These are phyloP conservation scores for Trebouxia sp. DNA, from an alignment of 139 green algal genomes.

Conservation along the genomic window DNA sequence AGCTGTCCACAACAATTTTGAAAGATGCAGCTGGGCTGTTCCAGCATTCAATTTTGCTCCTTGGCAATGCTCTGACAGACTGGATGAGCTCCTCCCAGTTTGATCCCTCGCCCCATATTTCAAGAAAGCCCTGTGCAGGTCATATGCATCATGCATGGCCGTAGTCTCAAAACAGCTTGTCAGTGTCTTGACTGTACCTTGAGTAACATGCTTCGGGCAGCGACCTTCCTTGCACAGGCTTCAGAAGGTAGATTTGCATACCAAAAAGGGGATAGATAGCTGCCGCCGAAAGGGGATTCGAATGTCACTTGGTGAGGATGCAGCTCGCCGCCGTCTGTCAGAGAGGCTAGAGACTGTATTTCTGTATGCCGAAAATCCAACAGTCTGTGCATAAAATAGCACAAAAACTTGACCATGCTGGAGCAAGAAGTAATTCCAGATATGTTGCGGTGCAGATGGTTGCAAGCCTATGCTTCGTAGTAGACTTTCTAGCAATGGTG, in stretches of 20 bases:
- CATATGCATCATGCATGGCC: background rate
- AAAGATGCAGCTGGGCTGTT: constrained; percentile 46
- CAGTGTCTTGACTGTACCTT: background rate
- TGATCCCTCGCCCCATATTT: constrained; percentile 83
- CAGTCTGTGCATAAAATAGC: constrained; percentile 25
- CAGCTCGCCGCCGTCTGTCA: background rate
- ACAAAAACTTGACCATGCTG: too few relatives aligned
- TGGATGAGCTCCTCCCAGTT: constrained; percentile 54
- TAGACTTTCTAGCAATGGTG: too few relatives aligned
- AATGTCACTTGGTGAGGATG: background rate
- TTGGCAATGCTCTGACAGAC: constrained; percentile 30
- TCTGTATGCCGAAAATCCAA: constrained; percentile 24
- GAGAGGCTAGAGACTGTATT: background rate
- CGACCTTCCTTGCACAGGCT: background rate
- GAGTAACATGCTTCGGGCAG: background rate
- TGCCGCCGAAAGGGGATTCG: background rate
- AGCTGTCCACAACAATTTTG: constrained; percentile 63
- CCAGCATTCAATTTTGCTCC: constrained; percentile 45
- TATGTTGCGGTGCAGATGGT: too few relatives aligned
- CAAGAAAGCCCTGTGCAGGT: constrained; percentile 62
- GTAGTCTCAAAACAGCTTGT: background rate
- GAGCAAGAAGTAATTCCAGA: too few relatives aligned
- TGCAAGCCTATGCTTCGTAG: too few relatives aligned
- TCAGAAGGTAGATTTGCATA: constrained; percentile 15
- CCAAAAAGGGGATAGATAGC: constrained; percentile 29